phyloP scores from a whole-genome alignment of 306 rosid genomes.

The Trifolium dubium region DNA sequence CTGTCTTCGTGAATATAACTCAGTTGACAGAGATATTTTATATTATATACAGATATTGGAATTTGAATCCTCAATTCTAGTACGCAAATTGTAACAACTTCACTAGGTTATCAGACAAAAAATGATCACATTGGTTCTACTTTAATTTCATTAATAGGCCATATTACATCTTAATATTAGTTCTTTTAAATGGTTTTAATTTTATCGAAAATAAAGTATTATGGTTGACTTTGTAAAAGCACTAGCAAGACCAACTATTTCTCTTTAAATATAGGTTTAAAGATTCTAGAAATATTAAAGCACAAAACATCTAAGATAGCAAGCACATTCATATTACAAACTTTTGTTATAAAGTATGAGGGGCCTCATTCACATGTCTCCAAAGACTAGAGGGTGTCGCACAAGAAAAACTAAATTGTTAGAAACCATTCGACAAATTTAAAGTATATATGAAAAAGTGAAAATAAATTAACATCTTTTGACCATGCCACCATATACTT shows the following conservation, averaged over 20 bases:
- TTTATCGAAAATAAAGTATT: background rate
- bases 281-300: conserved; percentile 6
- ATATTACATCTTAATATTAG: too few species aligned
- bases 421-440: background rate
- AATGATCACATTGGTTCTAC: too few species aligned
- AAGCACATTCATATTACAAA: conserved; percentile 12
- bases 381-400: conserved; percentile 31
- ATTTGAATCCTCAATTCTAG: too few species aligned
- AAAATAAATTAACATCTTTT: conserved; percentile 46
- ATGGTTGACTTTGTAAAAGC: background rate
- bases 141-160: too few species aligned
- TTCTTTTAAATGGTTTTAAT: too few species aligned
- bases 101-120: too few species aligned
- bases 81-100: too few species aligned
- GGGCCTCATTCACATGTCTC: conserved; percentile 23
- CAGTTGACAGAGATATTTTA: too few species aligned
- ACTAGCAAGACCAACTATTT: background rate
- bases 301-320: background rate
- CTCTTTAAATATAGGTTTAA: background rate
- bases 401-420: conserved; percentile 30
- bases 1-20: too few species aligned
- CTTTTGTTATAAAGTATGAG: conserved; percentile 26
- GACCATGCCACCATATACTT: conserved; percentile 54
- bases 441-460: conserved; percentile 39
- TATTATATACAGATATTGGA: too few species aligned